phyloP scores from a whole-genome alignment of 805 yeast genomes.

The Saccharomycopsis malanga region DNA sequence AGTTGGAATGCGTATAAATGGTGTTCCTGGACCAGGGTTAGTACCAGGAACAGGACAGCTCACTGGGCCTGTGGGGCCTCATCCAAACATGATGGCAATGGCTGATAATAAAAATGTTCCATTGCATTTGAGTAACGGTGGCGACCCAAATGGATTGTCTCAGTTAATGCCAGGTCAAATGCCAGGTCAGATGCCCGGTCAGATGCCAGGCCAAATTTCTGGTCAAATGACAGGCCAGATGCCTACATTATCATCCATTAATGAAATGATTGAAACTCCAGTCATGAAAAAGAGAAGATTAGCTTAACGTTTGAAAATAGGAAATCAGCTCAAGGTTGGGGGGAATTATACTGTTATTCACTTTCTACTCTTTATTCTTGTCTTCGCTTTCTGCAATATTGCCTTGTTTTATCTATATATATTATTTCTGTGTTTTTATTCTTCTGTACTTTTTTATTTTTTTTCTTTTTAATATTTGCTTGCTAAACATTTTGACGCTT shows the following conservation, averaged over 20 bases:
- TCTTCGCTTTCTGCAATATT: neutral
- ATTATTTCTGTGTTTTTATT: too few species aligned
- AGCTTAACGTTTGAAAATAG: too few species aligned
- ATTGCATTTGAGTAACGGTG: neutral
- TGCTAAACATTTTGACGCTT: too few species aligned
- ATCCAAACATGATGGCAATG: neutral
- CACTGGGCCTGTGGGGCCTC: neutral
- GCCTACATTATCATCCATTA: neutral
- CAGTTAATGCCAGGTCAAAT: neutral
- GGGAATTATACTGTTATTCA: neutral
- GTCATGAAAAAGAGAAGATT: slow-evolving; percentile 10
- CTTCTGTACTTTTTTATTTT: too few species aligned
- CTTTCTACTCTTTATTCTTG: neutral
- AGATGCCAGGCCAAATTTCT: neutral
- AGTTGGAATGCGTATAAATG: neutral
- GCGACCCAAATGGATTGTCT: neutral
- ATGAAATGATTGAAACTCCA: slow-evolving; percentile 7
- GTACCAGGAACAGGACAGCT: neutral
- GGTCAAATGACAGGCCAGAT: neutral
- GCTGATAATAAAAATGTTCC: neutral
- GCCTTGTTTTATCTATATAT: neutral
- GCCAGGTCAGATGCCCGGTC: neutral
- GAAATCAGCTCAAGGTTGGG: too few species aligned
- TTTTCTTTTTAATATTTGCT: too few species aligned
- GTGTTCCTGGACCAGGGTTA: neutral